These are phyloP conservation scores for Vaccinium myrtillus DNA, from an alignment of 148 eudicot species.

Conservation along the genomic window DNA sequence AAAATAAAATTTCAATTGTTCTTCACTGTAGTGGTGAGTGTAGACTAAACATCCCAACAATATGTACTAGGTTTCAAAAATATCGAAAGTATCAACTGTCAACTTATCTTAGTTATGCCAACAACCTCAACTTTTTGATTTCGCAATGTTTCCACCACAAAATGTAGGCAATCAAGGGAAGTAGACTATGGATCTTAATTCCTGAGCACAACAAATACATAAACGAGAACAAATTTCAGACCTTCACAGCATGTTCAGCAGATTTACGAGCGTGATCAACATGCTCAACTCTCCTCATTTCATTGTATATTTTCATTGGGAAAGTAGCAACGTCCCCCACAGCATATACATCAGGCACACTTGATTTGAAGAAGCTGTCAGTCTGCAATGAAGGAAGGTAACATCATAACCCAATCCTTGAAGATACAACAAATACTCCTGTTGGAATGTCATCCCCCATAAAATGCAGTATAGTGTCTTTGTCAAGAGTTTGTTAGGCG, in stretches of 20 bases:
- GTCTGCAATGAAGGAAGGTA: constrained; percentile 52
- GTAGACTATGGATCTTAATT: not conserved
- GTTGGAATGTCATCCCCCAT: not conserved
- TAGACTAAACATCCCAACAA: not conserved
- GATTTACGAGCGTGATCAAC: constrained; percentile 98
- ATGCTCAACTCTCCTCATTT: constrained; percentile 89
- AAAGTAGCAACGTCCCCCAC: constrained; percentile 97
- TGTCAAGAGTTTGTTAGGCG: not conserved
- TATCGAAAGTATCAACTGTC: not conserved
- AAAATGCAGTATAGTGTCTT: not conserved
- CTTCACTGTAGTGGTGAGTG: not conserved
- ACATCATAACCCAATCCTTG: constrained; percentile 13
- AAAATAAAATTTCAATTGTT: not conserved
- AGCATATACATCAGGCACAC: constrained; percentile 83
- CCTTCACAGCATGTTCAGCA: constrained; percentile 99
- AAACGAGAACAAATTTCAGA: constrained; percentile 18
- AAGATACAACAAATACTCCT: not conserved
- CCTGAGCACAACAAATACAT: not conserved
- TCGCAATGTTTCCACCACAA: not conserved
- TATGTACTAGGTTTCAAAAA: too few relatives aligned
- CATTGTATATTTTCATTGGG: constrained; percentile 87
- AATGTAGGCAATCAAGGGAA: not conserved
- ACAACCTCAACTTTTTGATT: not conserved
- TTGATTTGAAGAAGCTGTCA: constrained; percentile 87
- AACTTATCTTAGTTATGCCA: not conserved